Evolutionary conservation across 176 grass and related monocot genomes (phyloP), one percentile per base, ranked within the genome.

Genomic region (Oryza coarctata): DNA sequence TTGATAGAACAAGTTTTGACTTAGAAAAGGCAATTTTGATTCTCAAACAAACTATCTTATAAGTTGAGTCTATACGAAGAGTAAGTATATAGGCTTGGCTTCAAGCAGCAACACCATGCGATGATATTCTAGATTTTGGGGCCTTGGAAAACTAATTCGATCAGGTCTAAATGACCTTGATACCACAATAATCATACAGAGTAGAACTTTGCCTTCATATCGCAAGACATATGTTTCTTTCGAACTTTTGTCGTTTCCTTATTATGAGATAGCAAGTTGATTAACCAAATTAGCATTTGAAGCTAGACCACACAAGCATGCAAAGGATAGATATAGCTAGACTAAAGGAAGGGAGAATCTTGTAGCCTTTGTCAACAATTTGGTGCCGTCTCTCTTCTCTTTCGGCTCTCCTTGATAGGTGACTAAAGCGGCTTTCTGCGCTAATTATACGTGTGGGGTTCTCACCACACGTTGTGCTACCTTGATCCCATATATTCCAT

Each of bases 341-440:
- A 20, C 50, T 26, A 26, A 64, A 77, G 49, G n/a, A 27, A 67
- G 44, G 80, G 47, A 69, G 75, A 61, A 80, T 84, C 35, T 68
- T 35, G 1, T 6, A 30, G 13, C 70, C 84, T 88, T 73, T 28
- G 25, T 9, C 6, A 41, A 22, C 27, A 58, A 47, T 28, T 44
- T 15, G 27, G 39, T 30, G 74, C n/a, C 34, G 52, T 49, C 50
- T 23, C 10, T 47, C 12, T 27, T 64, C 31, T 52, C 87, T 89
- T 89, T 89, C 70, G 76, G 82, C 70, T 80, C 63, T 3, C 0
- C 27, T 74, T 84, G 70, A 63, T 63, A 68, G 68, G 33, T 43
- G 68, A 40, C 43, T 44, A 84, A 80, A 84, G 81, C 22, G n/a
- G 61, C 87, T 88, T 84, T 88, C 70, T 47, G 71, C 27, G 50